Percentiles rank a stretch among this genome's conserved stretches.
Conservation (phyloP, 2,329 filamentous ascomycete species). For the Fusarium drepaniforme region DNA sequence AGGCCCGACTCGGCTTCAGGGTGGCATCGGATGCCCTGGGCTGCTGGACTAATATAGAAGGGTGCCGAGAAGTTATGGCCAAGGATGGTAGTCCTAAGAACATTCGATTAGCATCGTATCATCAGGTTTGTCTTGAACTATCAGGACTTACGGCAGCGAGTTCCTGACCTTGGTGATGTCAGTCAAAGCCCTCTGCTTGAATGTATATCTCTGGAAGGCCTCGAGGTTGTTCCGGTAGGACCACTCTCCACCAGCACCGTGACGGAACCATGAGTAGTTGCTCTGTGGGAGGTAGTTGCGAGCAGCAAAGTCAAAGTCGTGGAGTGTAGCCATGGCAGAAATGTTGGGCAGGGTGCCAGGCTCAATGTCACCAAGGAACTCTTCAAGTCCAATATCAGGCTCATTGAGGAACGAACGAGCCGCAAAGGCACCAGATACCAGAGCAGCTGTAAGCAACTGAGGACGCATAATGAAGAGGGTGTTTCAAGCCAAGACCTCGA, state of each 20-base stretch:
- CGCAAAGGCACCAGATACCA: background rate
- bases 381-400: background rate
- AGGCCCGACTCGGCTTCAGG: background rate
- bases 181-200: background rate
- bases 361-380: background rate
- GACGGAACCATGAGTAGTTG: background rate
- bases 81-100: background rate
- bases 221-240: background rate
- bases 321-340: background rate
- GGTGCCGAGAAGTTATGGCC: background rate
- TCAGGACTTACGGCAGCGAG: background rate
- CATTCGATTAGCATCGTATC: background rate
- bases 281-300: background rate
- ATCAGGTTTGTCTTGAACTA: background rate
- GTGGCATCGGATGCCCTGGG: background rate
- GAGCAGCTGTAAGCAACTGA: background rate
- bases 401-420: background rate
- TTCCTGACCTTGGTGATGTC: background rate
- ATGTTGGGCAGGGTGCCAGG: background rate
- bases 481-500: background rate
- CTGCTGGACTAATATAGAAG: background rate
- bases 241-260: background rate
- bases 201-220: background rate
- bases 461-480: background rate
- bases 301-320: background rate